Conservation (phyloP, 352 stramenopile species). For the Globisporangium camurandrum region DNA sequence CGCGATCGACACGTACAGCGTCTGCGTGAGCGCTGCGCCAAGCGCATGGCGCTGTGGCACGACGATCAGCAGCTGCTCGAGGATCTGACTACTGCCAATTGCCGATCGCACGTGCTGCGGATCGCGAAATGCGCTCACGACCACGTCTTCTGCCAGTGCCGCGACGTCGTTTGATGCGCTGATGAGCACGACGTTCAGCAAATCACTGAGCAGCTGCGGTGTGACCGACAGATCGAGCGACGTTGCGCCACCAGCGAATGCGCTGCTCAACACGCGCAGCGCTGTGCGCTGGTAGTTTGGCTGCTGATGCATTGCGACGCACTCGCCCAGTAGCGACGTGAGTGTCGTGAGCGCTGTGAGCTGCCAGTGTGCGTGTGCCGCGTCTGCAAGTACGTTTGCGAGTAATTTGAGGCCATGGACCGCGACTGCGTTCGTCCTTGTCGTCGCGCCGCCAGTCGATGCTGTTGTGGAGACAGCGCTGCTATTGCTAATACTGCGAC, state of each 20-base stretch:
- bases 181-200: constrained; percentile 60
- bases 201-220: constrained; percentile 45
- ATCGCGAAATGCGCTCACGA: constrained; percentile 50
- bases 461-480: neutral
- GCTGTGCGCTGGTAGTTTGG: constrained; percentile 34
- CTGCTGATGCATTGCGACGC: constrained; percentile 31
- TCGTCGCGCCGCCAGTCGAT: neutral
- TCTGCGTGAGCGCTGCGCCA: constrained; percentile 34
- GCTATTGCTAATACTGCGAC: too few species aligned
- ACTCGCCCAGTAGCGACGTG: constrained; percentile 16
- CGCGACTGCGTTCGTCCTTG: constrained; percentile 3
- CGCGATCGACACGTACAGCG: constrained; percentile 41
- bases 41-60: constrained; percentile 37
- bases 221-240: constrained; percentile 47
- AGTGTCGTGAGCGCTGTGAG: constrained; percentile 23
- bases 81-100: constrained; percentile 49
- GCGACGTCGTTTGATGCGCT: constrained; percentile 30
- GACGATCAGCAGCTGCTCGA: constrained; percentile 61
- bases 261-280: constrained; percentile 22
- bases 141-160: constrained; percentile 29
- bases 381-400: constrained; percentile 34
- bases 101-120: constrained; percentile 24
- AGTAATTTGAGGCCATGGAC: constrained; percentile 35
- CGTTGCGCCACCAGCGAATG: too few species aligned
- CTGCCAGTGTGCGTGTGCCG: constrained; percentile 18